These are phyloP conservation scores for Solanum tarijense DNA, from an alignment of 257 asterid species.

Conservation along the genomic window DNA sequence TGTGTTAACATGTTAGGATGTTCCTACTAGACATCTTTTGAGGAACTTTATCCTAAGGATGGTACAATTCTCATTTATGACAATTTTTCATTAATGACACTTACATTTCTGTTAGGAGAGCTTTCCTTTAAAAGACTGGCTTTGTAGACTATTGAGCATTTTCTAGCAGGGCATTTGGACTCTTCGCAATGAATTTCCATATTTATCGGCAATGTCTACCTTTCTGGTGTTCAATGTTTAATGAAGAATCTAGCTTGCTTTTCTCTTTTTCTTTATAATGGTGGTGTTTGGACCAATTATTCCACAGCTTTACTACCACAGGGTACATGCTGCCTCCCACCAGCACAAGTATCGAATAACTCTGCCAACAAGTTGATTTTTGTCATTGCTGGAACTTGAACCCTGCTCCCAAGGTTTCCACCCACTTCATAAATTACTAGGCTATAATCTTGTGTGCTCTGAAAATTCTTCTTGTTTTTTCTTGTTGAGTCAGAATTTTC, in stretches of 20 bases:
- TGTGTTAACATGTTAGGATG: background rate
- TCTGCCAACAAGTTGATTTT: background rate
- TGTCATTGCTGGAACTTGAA: background rate
- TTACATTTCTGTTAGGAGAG: background rate
- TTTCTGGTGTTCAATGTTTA: background rate
- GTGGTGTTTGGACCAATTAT: background rate
- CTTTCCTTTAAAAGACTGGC: background rate
- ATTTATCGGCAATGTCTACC: background rate
- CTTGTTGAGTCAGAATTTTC: background rate
- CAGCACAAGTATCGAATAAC: background rate
- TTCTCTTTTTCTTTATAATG: background rate
- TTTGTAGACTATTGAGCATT: background rate
- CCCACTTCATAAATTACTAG: background rate
- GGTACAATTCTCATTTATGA: background rate
- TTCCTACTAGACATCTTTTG: background rate
- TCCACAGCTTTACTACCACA: background rate
- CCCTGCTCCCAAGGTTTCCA: background rate
- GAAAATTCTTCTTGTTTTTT: background rate
- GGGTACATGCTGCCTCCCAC: background rate
- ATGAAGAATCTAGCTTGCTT: background rate
- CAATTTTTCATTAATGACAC: background rate
- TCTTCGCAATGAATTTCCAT: background rate
- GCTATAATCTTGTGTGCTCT: background rate
- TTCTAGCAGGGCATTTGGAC: background rate
- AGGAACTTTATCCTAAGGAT: background rate